Conservation (phyloP, 192 early-diverging fungal species). For the Coemansia sp. region DNA sequence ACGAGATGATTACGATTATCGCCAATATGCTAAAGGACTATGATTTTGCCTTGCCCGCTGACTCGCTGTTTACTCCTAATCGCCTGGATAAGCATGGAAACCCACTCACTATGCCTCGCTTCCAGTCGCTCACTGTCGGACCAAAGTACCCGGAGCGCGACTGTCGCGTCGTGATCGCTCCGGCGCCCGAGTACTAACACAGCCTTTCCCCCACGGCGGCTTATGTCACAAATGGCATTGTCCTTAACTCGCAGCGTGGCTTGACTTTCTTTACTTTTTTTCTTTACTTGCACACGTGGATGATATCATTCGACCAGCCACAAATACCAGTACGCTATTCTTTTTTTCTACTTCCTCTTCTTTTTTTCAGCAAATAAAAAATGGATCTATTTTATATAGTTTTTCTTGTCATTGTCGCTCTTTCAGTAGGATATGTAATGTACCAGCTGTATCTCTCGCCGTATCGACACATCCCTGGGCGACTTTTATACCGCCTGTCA, state of each 20-base stretch:
- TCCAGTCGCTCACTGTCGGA: constrained; percentile 15
- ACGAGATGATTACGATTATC: constrained; percentile 29
- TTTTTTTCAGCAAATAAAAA: background rate
- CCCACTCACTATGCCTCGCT: constrained; percentile 26
- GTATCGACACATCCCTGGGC: background rate
- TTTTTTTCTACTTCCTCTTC: background rate
- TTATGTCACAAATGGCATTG: background rate
- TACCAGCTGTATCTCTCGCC: constrained; percentile 6
- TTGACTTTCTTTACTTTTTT: background rate
- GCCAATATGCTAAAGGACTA: constrained; percentile 35
- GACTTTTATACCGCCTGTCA: background rate
- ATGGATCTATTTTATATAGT: background rate
- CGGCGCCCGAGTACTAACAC: constrained; percentile 10
- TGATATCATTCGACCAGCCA: background rate
- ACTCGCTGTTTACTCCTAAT: constrained; percentile 15
- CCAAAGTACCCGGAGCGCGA: constrained; percentile 35
- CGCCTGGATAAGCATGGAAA: constrained; percentile 12
- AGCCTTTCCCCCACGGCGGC: background rate
- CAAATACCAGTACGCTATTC: background rate
- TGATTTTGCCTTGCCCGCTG: constrained; percentile 16
- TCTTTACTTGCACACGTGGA: background rate
- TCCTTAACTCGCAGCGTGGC: background rate
- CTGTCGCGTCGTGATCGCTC: constrained; percentile 18
- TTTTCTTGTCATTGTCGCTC: background rate
- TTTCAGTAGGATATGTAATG: background rate